phyloP scores from a whole-genome alignment of 2,329 filamentous ascomycete species.

The Alternaria viburni region DNA sequence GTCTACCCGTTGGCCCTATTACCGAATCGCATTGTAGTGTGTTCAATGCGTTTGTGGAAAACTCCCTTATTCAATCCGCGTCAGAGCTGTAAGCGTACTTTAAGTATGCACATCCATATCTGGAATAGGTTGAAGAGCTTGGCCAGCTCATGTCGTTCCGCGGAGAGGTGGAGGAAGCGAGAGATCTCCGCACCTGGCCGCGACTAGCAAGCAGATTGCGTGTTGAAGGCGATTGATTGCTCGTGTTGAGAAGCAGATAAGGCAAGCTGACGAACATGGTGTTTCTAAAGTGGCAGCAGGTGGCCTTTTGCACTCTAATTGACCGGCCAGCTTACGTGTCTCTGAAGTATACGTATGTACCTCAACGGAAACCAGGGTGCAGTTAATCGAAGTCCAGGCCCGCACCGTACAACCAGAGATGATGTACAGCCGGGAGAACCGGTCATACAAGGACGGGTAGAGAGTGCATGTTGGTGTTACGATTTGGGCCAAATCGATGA shows the following conservation, averaged over 20 bases:
- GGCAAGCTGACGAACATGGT: neutral
- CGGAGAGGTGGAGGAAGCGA: neutral
- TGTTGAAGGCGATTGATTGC: neutral
- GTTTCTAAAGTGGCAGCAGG: neutral
- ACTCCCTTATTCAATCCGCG: neutral
- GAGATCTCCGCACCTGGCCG: neutral
- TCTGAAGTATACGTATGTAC: neutral
- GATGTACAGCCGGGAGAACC: conserved; percentile 7
- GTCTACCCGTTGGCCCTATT: neutral
- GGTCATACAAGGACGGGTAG: conserved; percentile 14
- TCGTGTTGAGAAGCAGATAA: neutral
- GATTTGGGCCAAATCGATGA: neutral
- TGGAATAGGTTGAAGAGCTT: neutral
- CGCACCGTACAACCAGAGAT: neutral
- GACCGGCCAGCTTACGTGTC: neutral
- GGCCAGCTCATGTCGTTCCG: neutral
- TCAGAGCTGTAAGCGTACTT: neutral
- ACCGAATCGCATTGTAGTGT: neutral
- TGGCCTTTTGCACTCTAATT: neutral
- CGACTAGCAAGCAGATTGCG: neutral
- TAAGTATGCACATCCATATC: neutral
- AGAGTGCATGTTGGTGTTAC: conserved; percentile 3
- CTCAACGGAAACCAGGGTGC: neutral
- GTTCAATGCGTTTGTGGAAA: neutral
- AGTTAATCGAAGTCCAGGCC: neutral